Conservation (phyloP, 2,329 filamentous ascomycete species). For the Colletotrichum sojae region DNA sequence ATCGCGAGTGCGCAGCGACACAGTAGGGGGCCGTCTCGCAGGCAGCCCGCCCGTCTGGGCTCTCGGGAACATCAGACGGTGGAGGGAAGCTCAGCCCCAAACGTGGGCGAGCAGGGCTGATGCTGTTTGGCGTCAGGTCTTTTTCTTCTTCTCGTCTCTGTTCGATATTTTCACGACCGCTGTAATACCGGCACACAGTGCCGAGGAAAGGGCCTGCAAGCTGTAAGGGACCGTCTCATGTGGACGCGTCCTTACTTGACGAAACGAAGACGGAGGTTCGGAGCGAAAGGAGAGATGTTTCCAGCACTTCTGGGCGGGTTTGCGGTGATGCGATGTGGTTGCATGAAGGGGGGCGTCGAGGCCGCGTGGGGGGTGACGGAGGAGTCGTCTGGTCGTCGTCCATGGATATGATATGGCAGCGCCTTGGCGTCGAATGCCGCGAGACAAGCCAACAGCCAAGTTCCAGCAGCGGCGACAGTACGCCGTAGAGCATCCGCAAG, state of each 20-base stretch:
- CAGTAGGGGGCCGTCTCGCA: not conserved
- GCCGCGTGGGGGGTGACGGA: constrained; percentile 8
- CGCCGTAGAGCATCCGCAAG: not conserved
- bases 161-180: too few species aligned
- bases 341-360: constrained; percentile 5
- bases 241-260: constrained; percentile 13
- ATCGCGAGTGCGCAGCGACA: constrained; percentile 3
- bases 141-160: not conserved
- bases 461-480: too few species aligned
- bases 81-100: constrained; percentile 38
- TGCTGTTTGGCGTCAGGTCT: constrained; percentile 10
- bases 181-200: too few species aligned
- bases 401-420: not conserved
- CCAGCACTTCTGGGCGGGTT: not conserved
- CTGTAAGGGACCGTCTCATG: constrained; percentile 28
- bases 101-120: constrained; percentile 31
- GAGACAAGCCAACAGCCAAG: constrained; percentile 9
- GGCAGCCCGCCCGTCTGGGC: constrained; percentile 23
- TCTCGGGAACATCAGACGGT: constrained; percentile 21
- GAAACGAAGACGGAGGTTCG: constrained; percentile 32
- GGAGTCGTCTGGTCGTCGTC: too few species aligned
- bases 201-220: too few species aligned
- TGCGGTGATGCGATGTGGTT: not conserved
- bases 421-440: constrained; percentile 11
- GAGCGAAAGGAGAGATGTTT: constrained; percentile 17